Evolutionary conservation across 1,284 basidiomycete genomes (phyloP).

Genomic region (Puccinia brachypodii): DNA sequence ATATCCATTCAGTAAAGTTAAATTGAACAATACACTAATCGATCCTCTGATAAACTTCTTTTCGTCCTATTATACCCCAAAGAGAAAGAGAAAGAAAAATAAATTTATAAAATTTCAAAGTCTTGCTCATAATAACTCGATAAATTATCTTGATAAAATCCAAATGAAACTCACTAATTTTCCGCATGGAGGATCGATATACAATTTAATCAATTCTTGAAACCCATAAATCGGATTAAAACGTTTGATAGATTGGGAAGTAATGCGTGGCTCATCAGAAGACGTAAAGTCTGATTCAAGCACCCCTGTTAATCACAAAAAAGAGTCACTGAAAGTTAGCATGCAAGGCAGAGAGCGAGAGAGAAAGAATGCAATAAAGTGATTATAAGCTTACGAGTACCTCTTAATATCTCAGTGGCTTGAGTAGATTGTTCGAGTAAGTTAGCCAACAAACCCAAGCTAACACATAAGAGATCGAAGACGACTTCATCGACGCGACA

Average conservation of each 20-base stretch:
- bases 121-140: too few species aligned
- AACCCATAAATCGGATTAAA: background rate
- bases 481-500: slow-evolving; percentile 21
- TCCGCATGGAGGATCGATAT: slow-evolving; percentile 23
- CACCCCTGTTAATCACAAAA: background rate
- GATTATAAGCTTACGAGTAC: slow-evolving; percentile 12
- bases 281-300: background rate
- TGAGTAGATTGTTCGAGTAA: slow-evolving; percentile 24
- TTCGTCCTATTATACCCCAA: slow-evolving; percentile 18
- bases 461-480: slow-evolving; percentile 39
- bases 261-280: background rate
- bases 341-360: background rate
- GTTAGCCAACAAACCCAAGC: slow-evolving; percentile 36
- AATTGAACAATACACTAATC: slow-evolving; percentile 27
- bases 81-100: background rate
- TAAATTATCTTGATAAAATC: background rate
- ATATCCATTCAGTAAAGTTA: slow-evolving; percentile 9
- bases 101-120: background rate
- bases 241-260: background rate
- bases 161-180: slow-evolving; percentile 9
- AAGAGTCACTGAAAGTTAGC: background rate
- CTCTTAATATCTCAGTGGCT: slow-evolving; percentile 24
- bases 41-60: slow-evolving; percentile 30
- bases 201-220: slow-evolving; percentile 31
- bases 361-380: background rate